Base-by-base conservation (phyloP, 129 eudicot species). In the Dittrichia graveolens region DNA sequence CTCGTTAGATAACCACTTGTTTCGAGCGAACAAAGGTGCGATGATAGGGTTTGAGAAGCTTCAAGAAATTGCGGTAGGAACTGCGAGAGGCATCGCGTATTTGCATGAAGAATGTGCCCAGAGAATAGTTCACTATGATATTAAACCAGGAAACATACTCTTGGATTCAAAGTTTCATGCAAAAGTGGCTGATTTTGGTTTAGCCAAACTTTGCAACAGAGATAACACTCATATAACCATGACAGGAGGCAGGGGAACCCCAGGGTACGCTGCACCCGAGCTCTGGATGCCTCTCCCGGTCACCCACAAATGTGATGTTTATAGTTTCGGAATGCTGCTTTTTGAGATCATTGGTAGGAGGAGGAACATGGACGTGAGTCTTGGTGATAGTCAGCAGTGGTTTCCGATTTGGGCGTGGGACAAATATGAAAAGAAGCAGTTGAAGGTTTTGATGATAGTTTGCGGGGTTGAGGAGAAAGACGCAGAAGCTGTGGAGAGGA, bases 101-200 rank as follows among this genome's bases (percentile, higher is more conserved):
- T 75, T 75, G 15, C 84, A 80, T 8, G 78, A 80, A 64, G 81
- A 75, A 5, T 69, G 81, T 57, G 77, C 75, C 4, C 74, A 75
- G 2, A 49, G 76, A 65, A 74, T 62, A 31, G 65, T 68, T 10
- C 80, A 80, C 41, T 80, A 74, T 24, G 83, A 80, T 52, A 80
- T 74, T 18, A 74, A 79, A 58, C 83, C 76, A 34, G 79, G 56
- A 3, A 80, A 74, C 56, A 74, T 80, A 31, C 75, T 80, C 5
- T 49, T 80, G 49, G 80, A 80, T 49, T 75, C 43, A 1, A 61
- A 31, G 0, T 80, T 80, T n/a, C 60, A 52, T 69, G 71, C 79
- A 38, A 74, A 80, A 18, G 83, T 74, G 7, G 80, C 72, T 0
- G 72, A 80, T 61, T 80, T 80, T 3, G 76, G 79, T 31, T 31